These are phyloP conservation scores for Hypoxylon sp. DNA, from an alignment of 2,329 filamentous ascomycete species.

Conservation along the genomic window DNA sequence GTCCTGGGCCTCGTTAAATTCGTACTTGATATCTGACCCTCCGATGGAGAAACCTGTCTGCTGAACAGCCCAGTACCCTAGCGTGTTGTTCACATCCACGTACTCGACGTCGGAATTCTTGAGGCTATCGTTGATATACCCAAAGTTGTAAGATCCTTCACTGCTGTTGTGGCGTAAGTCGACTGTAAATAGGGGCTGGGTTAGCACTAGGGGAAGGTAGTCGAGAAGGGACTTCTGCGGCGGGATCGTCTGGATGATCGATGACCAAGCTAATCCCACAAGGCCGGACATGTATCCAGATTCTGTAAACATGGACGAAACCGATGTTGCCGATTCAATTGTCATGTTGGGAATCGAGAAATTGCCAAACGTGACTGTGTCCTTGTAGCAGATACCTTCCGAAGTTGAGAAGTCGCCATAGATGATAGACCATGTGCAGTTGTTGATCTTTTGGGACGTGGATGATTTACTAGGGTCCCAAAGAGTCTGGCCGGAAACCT, in stretches of 20 bases:
- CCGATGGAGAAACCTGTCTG: slow-evolving; percentile 57
- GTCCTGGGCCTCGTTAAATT: slow-evolving; percentile 58
- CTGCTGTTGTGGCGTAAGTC: slow-evolving; percentile 65
- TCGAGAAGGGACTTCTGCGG: slow-evolving; percentile 63
- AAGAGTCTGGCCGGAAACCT: slow-evolving; percentile 61
- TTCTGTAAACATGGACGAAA: slow-evolving; percentile 61
- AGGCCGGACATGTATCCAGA: slow-evolving; percentile 64
- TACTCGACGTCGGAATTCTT: slow-evolving; percentile 62
- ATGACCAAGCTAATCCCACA: slow-evolving; percentile 66
- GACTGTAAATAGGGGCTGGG: slow-evolving; percentile 63
- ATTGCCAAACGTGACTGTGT: slow-evolving; percentile 64
- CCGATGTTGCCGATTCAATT: slow-evolving; percentile 64
- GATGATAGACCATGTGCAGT: slow-evolving; percentile 64
- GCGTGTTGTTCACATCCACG: slow-evolving; percentile 65
- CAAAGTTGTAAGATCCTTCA: slow-evolving; percentile 66
- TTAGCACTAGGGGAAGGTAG: slow-evolving; percentile 59
- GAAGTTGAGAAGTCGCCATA: slow-evolving; percentile 63
- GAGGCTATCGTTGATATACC: slow-evolving; percentile 60
- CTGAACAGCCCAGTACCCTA: slow-evolving; percentile 62
- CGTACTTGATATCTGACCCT: slow-evolving; percentile 55
- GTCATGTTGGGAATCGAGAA: slow-evolving; percentile 62
- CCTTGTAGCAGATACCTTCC: slow-evolving; percentile 65
- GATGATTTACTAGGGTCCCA: slow-evolving; percentile 64
- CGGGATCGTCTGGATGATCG: slow-evolving; percentile 62
- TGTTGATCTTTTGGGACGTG: slow-evolving; percentile 59